Base-by-base conservation (phyloP, 768 basidiomycete genomes). In the Amanita rimosa region DNA sequence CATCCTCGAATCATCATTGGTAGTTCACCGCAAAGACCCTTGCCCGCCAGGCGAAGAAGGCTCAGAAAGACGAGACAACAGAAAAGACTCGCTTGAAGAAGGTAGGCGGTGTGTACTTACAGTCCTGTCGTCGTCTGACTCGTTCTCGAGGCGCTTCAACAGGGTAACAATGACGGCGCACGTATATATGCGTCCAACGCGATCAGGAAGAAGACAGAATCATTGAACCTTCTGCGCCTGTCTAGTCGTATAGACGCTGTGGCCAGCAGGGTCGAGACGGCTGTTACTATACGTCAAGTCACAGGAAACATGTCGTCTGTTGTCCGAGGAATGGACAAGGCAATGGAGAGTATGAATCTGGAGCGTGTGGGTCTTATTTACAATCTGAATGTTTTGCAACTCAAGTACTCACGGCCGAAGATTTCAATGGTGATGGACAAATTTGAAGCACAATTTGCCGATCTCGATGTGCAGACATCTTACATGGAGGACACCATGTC, bases 381-480 rank as follows among this genome's bases (percentile, higher is more conserved):
- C 29, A 27, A 42, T 19, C 35, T 17, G 24, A 24, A 40, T 33
- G 29, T 42, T 10, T 44, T 31, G 43, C 42, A 26, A 24, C 17
- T n/a, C n/a, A n/a, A n/a, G n/a, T n/a, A n/a, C n/a, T 22, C 19
- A 48, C 40, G 10, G 14, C 36, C 43, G 8, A 6, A 97, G 95
- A 98, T 99, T 60, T 95, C 96, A 10, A 66, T 90, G 48, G 91
- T 99, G 29, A 98, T 99, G 96, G 96, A 98, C 71, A 98, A 93
- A 68, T 99, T 99, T 66, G 96, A 99, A 64, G 55, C 82, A 4
- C 95, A 98, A 57, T 98, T 98, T 68, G 74, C 90, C 33, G 96
- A 98, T 63, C 79, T 99, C 16, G 96, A 98, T 61, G 96, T 99
- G 6, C 95, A 98, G 64, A 95, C 96, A 14, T 86, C 83, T 4